These are phyloP conservation scores for Phytophthora crassamura DNA, from an alignment of 352 stramenopile species.

Conservation along the genomic window DNA sequence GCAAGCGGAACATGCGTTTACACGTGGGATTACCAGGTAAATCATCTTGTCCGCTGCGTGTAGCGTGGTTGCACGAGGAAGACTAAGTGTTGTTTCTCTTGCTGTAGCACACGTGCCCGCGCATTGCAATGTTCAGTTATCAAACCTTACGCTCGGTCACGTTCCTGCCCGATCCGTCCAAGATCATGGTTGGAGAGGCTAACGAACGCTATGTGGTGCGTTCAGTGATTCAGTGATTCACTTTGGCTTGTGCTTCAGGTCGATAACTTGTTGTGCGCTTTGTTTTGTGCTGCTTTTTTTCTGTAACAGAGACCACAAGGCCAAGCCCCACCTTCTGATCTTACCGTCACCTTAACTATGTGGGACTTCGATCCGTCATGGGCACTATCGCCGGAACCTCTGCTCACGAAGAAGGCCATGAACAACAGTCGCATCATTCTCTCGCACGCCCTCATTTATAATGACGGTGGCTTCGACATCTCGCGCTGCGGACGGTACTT, in stretches of 20 bases:
- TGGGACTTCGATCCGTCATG: conserved; percentile 94
- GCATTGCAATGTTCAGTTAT: conserved; percentile 91
- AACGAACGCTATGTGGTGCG: conserved; percentile 90
- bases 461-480: conserved; percentile 98
- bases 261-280: conserved; percentile 6
- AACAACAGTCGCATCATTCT: conserved; percentile 86
- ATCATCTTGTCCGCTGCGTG: conserved; percentile 30
- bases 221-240: not conserved
- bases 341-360: conserved; percentile 94
- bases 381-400: conserved; percentile 72
- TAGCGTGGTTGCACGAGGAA: not conserved
- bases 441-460: conserved; percentile 96
- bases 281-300: conserved; percentile 1
- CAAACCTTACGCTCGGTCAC: conserved; percentile 94
- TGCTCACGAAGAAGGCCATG: conserved; percentile 85
- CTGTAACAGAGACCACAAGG: conserved; percentile 68
- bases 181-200: conserved; percentile 95
- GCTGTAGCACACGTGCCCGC: conserved; percentile 74
- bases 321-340: conserved; percentile 77
- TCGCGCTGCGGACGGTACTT: conserved; percentile 95
- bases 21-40: conserved; percentile 95
- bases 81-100: conserved; percentile 3
- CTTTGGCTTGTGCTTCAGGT: not conserved
- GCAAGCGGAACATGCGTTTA: conserved; percentile 95
- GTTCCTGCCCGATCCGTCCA: conserved; percentile 90